Evolutionary conservation across 1,139 yeast genomes (phyloP), one percentile per base, ranked within the genome.

Genomic region (Saccharomyces hybrid): DNA sequence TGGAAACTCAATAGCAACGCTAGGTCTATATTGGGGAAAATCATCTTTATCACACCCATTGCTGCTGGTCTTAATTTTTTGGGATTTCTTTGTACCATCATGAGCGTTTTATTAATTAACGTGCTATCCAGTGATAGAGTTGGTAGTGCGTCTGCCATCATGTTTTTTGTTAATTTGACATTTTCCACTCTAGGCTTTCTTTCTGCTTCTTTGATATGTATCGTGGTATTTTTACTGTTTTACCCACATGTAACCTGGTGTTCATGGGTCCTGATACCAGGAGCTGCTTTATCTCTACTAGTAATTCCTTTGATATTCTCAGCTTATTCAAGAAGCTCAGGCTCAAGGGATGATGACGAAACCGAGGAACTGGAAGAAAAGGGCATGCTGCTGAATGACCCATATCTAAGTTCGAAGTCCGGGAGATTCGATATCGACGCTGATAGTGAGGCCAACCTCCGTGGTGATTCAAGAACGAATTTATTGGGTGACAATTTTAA

Each of bases 1-100:
- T 81, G 82, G 71, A 73, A 78, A 31, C 62, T 85, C 58, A 80
- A 82, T 13, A 73, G 80, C 0, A 73, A 75, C 48, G 83, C 89
- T 1, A 77, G 96, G 61, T 79, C 78, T 58, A 76, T 82, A 1
- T 78, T 91, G 53, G 84, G 95, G 3, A 82, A 83, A 60, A 76
- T 88, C 50, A 76, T 93, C 54, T 81, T 91, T 49, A 81, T 88
- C 20, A 90, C 87, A 60, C 96, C 95, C 0, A 81, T 91, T 34
- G 88, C 96, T 3, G 82, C 88, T 14, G 96, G 91, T 0, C 75
- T 88, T 66, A 82, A 66, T 25, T 66, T 69, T 53, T 52, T 69
- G 20, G 59, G 88, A n/a, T 75, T 84, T 52, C 61, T 86, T 8
- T 69, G 83, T 3, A 57, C 61, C 7, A 50, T 58, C 31, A 34